A percentile compares a stretch with the other conserved stretches of the same genome.
Conservation (phyloP, 768 basidiomycete species). For the Arthromyces matolae region DNA sequence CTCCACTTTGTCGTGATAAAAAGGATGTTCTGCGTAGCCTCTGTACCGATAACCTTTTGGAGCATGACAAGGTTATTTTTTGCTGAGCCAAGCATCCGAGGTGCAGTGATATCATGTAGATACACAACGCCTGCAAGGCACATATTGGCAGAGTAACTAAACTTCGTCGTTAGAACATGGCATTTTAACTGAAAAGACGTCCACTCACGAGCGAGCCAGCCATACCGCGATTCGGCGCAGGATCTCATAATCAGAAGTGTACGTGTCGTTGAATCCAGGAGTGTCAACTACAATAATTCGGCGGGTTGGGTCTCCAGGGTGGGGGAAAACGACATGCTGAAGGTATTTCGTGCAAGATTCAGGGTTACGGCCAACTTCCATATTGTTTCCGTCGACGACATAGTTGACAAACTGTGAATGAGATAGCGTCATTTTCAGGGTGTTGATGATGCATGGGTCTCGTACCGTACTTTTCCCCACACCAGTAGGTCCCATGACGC, state of each 20-base stretch:
- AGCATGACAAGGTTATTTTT: constrained; percentile 18
- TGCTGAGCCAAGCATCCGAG: constrained; percentile 19
- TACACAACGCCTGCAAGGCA: constrained; percentile 15
- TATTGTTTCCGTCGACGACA: constrained; percentile 1
- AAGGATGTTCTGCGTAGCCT: constrained; percentile 13
- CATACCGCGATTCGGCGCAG: constrained; percentile 9
- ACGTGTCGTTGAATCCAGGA: constrained; percentile 13
- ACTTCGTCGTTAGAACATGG: neutral
- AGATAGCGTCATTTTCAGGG: neutral
- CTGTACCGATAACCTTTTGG: constrained; percentile 13
- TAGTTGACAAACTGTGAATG: constrained; percentile 11
- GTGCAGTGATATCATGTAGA: constrained; percentile 18
- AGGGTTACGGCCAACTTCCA: constrained; percentile 7
- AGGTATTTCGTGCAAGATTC: constrained; percentile 12
- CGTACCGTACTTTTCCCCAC: constrained; percentile 15
- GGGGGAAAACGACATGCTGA: constrained; percentile 8
- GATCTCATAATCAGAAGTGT: constrained; percentile 10
- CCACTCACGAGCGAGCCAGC: constrained; percentile 15
- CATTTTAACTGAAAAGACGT: too few relatives aligned
- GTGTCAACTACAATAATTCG: constrained; percentile 14
- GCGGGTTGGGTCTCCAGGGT: constrained; percentile 6
- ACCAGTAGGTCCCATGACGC: constrained; percentile 13
- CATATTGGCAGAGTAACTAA: constrained; percentile 14
- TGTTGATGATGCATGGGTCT: too few relatives aligned
- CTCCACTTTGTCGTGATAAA: constrained; percentile 16